These are phyloP conservation scores for Sequoia sempervirens DNA, from an alignment of 75 land plant genomes.

Conservation along the genomic window DNA sequence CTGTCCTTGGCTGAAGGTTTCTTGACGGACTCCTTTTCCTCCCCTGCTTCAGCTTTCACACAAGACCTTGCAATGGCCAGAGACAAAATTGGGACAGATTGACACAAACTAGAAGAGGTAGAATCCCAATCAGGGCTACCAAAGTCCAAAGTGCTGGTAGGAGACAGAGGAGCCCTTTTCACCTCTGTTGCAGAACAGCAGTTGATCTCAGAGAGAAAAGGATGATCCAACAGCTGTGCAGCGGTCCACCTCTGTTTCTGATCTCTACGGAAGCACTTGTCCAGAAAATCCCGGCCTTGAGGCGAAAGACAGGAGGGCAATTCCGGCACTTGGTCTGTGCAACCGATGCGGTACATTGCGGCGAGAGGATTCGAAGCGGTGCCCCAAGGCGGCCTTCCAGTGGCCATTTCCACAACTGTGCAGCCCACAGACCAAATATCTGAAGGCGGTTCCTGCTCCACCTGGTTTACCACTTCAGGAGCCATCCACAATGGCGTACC, in stretches of 20 bases:
- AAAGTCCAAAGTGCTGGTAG: not conserved
- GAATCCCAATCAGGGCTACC: not conserved
- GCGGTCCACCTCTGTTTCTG: slow-evolving; percentile 33
- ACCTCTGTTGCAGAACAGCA: not conserved
- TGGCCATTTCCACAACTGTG: slow-evolving; percentile 64
- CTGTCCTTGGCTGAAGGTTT: not conserved
- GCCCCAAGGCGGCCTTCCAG: slow-evolving; percentile 50
- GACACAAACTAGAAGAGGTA: not conserved
- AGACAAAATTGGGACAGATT: not conserved
- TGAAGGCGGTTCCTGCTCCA: too few relatives aligned
- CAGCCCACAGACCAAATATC: slow-evolving; percentile 54
- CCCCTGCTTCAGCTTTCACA: not conserved
- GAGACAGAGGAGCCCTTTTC: not conserved
- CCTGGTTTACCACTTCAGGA: too few relatives aligned
- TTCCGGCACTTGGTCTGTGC: slow-evolving; percentile 29
- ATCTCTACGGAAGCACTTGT: slow-evolving; percentile 40
- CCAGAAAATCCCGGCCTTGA: slow-evolving; percentile 38
- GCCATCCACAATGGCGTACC: too few relatives aligned
- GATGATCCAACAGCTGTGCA: slow-evolving; percentile 41
- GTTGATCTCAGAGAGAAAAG: slow-evolving; percentile 15
- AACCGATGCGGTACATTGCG: slow-evolving; percentile 42
- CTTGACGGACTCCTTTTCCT: not conserved
- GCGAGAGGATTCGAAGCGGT: slow-evolving; percentile 19
- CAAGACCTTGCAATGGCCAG: not conserved
- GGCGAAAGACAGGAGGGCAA: slow-evolving; percentile 31